Conservation (phyloP, 2,329 filamentous ascomycete genomes). For the Fusarium solani-melongenae region DNA sequence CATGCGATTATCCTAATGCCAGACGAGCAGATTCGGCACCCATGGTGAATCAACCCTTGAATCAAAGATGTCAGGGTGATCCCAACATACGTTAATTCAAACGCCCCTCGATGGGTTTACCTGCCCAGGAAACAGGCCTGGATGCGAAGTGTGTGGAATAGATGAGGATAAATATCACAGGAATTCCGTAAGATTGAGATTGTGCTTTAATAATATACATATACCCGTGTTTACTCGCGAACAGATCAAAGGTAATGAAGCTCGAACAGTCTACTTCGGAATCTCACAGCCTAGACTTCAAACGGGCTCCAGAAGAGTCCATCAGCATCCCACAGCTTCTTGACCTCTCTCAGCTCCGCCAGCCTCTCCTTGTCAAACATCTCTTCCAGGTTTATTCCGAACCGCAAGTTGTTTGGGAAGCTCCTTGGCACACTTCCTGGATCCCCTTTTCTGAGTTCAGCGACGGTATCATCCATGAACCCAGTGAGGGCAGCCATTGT, state of each 20-base stretch:
- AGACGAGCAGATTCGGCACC: background rate
- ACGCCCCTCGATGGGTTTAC: background rate
- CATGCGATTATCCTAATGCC: background rate
- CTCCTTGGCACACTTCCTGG: conserved; percentile 9
- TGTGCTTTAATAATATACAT: background rate
- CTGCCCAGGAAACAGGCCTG: background rate
- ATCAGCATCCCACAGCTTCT: conserved; percentile 39
- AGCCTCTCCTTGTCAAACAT: conserved; percentile 31
- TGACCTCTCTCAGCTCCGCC: conserved; percentile 28
- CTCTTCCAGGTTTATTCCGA: conserved; percentile 31
- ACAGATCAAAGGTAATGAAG: background rate
- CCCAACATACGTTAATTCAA: background rate
- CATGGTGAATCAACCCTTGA: background rate
- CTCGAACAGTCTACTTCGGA: background rate
- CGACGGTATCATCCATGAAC: conserved; percentile 22
- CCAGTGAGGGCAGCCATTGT: conserved; percentile 9
- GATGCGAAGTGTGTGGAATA: background rate
- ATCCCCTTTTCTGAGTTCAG: conserved; percentile 17
- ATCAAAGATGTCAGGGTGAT: background rate
- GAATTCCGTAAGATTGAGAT: background rate
- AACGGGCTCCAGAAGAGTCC: conserved; percentile 44
- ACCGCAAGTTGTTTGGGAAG: conserved; percentile 38
- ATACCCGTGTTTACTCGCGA: background rate
- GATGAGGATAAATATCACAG: background rate
- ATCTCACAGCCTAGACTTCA: background rate